phyloP scores from a whole-genome alignment of 192 early-diverging fungal species.

The Linnemannia schmuckeri region DNA sequence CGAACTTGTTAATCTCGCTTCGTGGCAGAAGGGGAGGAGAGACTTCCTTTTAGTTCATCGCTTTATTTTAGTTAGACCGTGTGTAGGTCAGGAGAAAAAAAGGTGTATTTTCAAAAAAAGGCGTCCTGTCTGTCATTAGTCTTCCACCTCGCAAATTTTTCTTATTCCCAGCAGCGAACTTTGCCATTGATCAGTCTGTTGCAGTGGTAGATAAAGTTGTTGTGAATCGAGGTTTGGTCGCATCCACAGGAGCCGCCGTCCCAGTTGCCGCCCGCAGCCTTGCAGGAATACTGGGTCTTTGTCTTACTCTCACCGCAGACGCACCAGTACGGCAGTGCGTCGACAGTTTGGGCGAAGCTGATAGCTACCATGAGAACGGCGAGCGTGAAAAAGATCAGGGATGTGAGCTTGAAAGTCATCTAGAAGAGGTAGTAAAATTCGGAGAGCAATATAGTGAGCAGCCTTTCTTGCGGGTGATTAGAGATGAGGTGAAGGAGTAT shows the following conservation, averaged over 20 bases:
- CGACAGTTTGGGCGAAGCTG: not conserved
- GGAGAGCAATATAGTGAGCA: not conserved
- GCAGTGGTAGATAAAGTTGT: not conserved
- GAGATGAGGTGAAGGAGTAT: no score
- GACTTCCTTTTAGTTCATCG: no score
- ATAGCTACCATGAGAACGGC: not conserved
- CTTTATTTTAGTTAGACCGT: no score
- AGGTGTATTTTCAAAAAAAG: no score
- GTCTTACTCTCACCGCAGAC: not conserved
- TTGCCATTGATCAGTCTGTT: not conserved
- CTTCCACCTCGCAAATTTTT: not conserved
- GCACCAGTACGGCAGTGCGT: not conserved
- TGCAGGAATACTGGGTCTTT: not conserved
- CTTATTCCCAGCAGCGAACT: not conserved
- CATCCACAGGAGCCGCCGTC: not conserved
- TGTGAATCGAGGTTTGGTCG: not conserved
- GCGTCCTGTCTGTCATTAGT: not conserved
- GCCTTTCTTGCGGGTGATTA: no score
- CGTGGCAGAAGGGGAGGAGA: no score
- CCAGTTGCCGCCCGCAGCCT: not conserved
- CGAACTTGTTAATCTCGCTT: no score
- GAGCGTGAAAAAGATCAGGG: not conserved
- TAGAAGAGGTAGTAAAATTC: not conserved
- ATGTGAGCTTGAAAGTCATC: not conserved
- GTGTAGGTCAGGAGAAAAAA: no score